Evolutionary conservation across 169 alveolate genomes (phyloP).

Genomic region (Blepharisma undulans): DNA sequence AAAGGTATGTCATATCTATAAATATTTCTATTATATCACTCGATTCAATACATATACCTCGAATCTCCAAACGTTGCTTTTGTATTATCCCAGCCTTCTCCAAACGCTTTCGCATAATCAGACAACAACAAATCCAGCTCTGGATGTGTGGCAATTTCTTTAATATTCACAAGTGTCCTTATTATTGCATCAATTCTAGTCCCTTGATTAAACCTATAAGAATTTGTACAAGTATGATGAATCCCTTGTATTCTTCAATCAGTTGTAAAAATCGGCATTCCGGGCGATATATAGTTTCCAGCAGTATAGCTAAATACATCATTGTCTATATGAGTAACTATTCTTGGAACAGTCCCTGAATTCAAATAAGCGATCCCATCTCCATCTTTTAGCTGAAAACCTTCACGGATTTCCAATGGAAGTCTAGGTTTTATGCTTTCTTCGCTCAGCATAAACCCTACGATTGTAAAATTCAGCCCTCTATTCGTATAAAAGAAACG

Average conservation of each 20-base stretch:
- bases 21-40: background rate
- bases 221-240: background rate
- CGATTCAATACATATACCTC: conserved; percentile 23
- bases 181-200: background rate
- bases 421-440: background rate
- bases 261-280: background rate
- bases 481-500: background rate
- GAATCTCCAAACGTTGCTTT: background rate
- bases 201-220: conserved; percentile 8
- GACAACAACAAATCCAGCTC: background rate
- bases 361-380: background rate
- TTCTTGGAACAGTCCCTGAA: background rate
- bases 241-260: conserved; percentile 12
- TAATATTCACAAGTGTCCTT: background rate
- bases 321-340: background rate
- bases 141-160: background rate
- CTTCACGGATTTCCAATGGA: background rate
- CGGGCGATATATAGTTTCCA: background rate
- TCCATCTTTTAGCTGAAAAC: conserved; percentile 7
- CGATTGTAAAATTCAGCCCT: conserved; percentile 26
- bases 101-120: background rate
- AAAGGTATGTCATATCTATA: background rate
- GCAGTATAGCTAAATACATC: conserved; percentile 19
- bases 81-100: background rate
- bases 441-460: background rate